phyloP scores from a whole-genome alignment of 305 asterid genomes.

The Fraxinus nigra region DNA sequence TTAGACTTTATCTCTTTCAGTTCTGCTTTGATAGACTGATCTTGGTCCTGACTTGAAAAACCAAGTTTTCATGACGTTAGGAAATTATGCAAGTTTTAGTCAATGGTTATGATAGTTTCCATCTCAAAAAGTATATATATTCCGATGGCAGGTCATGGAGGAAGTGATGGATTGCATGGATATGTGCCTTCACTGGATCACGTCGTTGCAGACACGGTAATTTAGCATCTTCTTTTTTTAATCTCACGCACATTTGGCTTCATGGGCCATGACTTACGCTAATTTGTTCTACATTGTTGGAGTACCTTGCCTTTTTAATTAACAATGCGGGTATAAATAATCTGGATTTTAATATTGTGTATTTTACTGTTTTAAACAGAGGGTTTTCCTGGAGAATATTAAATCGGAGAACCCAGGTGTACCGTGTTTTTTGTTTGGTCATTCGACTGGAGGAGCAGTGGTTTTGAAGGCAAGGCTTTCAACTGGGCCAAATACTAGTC shows the following conservation, averaged over 20 bases:
- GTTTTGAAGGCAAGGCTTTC: constrained; percentile 69
- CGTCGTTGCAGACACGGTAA: constrained; percentile 94
- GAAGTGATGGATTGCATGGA: constrained; percentile 99
- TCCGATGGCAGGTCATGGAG: constrained; percentile 77
- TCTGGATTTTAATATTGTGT: constrained; percentile 3
- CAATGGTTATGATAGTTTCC: not conserved
- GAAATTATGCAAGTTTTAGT: not conserved
- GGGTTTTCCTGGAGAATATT: constrained; percentile 69
- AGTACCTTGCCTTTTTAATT: not conserved
- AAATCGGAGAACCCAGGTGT: constrained; percentile 68
- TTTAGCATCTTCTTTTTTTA: constrained; percentile 3
- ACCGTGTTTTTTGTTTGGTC: constrained; percentile 95
- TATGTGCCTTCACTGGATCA: constrained; percentile 97
- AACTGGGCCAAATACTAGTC: not conserved
- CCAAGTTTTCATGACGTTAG: not conserved
- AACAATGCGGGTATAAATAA: not conserved
- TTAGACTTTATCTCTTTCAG: not conserved
- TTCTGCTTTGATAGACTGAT: constrained; percentile 2
- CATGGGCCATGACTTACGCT: not conserved
- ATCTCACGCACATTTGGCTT: not conserved
- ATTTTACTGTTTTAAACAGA: constrained; percentile 36
- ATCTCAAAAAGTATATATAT: not conserved
- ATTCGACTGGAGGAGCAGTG: constrained; percentile 97
- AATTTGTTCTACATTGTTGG: not conserved
- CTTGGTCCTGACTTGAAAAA: not conserved